phyloP scores from a whole-genome alignment of 2,329 filamentous ascomycete genomes.

The Curvularia lunata region DNA sequence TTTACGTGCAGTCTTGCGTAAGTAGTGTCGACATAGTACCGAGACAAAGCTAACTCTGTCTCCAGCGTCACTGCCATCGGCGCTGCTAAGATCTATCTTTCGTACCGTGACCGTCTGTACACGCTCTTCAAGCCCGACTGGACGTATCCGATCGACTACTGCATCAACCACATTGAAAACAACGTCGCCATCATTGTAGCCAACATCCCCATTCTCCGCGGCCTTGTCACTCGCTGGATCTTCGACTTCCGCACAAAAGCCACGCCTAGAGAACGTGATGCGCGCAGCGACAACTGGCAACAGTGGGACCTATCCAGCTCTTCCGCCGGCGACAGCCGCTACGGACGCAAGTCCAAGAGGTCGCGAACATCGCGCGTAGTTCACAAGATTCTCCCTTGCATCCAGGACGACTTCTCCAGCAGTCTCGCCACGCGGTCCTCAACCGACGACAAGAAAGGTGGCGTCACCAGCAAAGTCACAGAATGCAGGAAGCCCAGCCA shows the following conservation, averaged over 20 bases:
- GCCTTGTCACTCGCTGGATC: slow-evolving; percentile 51
- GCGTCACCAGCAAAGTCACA: neutral
- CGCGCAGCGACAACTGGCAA: slow-evolving; percentile 39
- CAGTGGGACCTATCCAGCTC: slow-evolving; percentile 25
- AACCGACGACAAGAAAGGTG: neutral
- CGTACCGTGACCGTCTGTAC: slow-evolving; percentile 50
- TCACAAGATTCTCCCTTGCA: slow-evolving; percentile 45
- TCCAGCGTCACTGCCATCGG: slow-evolving; percentile 49
- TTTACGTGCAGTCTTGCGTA: slow-evolving; percentile 51
- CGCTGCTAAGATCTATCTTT: slow-evolving; percentile 50
- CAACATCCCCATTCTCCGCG: slow-evolving; percentile 51
- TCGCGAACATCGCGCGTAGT: slow-evolving; percentile 26
- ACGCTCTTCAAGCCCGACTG: slow-evolving; percentile 46
- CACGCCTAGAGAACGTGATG: slow-evolving; percentile 42
- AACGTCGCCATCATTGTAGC: slow-evolving; percentile 52
- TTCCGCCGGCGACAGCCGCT: slow-evolving; percentile 35
- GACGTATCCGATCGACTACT: slow-evolving; percentile 52
- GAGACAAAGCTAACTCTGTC: slow-evolving; percentile 4
- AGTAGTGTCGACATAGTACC: slow-evolving; percentile 8
- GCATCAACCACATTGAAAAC: slow-evolving; percentile 52
- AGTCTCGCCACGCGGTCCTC: slow-evolving; percentile 37
- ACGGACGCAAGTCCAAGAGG: slow-evolving; percentile 13
- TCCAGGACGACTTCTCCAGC: slow-evolving; percentile 45
- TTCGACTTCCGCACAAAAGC: slow-evolving; percentile 47
- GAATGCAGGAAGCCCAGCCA: neutral